Evolutionary conservation across 108 stramenopile genomes (phyloP).

Genomic region (Poteriospumella lacustris): DNA sequence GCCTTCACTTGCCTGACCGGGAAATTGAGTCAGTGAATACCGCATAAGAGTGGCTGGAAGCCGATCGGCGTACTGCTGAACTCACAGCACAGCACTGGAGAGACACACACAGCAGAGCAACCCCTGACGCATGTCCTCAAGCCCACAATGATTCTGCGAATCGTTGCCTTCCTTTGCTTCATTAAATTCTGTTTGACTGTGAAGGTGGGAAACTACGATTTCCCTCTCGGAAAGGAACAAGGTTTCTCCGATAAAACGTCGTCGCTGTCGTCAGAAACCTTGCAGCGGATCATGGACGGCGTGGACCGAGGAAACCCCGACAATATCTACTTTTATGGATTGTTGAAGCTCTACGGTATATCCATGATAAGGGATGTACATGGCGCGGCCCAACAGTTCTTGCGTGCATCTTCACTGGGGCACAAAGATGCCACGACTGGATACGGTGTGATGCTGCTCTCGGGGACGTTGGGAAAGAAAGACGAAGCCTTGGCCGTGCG

Average conservation of each 20-base stretch:
- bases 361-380: not conserved
- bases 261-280: not conserved
- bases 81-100: no score
- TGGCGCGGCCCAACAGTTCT: constrained; percentile 18
- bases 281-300: constrained; percentile 1
- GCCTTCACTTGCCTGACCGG: no score
- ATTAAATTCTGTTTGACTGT: no score
- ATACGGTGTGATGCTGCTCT: constrained; percentile 1
- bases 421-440: constrained; percentile 20
- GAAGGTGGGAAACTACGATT: not conserved
- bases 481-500: not conserved
- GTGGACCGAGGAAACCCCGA: constrained; percentile 10
- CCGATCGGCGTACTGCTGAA: no score
- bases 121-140: no score
- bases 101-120: no score
- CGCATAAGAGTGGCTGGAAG: no score
- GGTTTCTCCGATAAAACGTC: not conserved
- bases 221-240: constrained; percentile 4
- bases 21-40: no score
- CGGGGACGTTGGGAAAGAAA: not conserved
- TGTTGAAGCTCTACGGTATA: constrained; percentile 24
- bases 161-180: no score
- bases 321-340: constrained; percentile 18
- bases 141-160: no score
- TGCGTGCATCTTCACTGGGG: not conserved